Base-by-base conservation (phyloP, 257 asterid species). In the Lycium barbarum region DNA sequence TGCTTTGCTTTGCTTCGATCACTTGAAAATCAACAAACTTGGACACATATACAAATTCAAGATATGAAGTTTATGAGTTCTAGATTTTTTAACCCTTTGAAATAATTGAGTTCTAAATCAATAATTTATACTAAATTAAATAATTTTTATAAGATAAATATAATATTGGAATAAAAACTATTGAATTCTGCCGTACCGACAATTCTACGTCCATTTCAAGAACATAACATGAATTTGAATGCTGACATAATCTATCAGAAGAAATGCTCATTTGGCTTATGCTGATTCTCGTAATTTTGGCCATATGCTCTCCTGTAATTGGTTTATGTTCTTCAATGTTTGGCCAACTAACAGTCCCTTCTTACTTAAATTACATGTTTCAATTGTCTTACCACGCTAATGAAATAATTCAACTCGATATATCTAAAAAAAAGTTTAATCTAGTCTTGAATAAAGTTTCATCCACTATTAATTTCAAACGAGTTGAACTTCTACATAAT, bases 261-360 rank as follows among this genome's bases (percentile, higher is more conserved):
- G 63, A 57, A 57, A 17, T 4, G 17, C 55, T 2, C 36, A 10
- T n/a, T n/a, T 45, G 38, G 38, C 15, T 71, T 40, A 71, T 8
- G 33, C 12, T 70, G 15, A 17, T 38, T 43, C 14, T 49, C 12
- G 61, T 51, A 73, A 20, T 7, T 74, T 18, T 22, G 43, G 33
- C 47, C 49, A 78, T 53, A 51, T 47, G 45, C 14, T 6, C 2
- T 11, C 62, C 9, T 51, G 13, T 20, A 12, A 74, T 74, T 74
- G 81, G 82, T 76, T 53, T 54, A 76, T 5, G 26, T 76, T 76
- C 65, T 76, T 53, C 65, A 76, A 22, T 15, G 82, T 76, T 76
- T 76, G 82, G 82, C n/a, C 82, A 76, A 76, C 82, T 13, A 76
- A 76, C 65, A 76, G 7, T 3, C 22, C 4, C 11, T 71, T 76